Evolutionary conservation across 208 protist genomes (phyloP).

Genomic region (Ichthyophonus hoferi): DNA sequence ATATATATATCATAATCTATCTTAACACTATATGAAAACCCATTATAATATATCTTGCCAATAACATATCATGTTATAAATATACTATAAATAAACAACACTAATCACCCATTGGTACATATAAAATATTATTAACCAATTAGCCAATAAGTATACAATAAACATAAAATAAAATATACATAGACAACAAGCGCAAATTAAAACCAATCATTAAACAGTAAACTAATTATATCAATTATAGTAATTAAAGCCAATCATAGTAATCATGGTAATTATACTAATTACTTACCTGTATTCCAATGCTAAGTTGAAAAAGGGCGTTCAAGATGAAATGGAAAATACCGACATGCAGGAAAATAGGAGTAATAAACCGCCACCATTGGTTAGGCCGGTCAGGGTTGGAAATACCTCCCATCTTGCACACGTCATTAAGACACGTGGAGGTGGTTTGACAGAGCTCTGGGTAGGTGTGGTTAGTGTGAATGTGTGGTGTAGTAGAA

Average conservation of each 20-base stretch:
- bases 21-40: background rate
- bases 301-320: background rate
- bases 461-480: background rate
- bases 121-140: too few species aligned
- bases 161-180: too few species aligned
- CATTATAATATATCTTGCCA: background rate
- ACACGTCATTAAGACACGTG: constrained; percentile 33
- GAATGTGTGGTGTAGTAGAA: background rate
- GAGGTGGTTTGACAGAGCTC: constrained; percentile 21
- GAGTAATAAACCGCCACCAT: constrained; percentile 40
- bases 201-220: background rate
- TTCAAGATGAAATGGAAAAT: constrained; percentile 47
- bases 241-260: background rate
- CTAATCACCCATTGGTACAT: background rate
- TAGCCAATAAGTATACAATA: too few species aligned
- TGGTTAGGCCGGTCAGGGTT: constrained; percentile 39
- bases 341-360: constrained; percentile 56
- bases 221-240: background rate
- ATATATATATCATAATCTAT: background rate
- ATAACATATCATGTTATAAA: background rate
- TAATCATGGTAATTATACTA: too few species aligned
- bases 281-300: constrained; percentile 20
- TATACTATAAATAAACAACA: background rate
- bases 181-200: background rate
- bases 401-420: constrained; percentile 25